Base-by-base conservation (phyloP, 202 grass and related monocot species). In the Miscanthus sacchariflorus region DNA sequence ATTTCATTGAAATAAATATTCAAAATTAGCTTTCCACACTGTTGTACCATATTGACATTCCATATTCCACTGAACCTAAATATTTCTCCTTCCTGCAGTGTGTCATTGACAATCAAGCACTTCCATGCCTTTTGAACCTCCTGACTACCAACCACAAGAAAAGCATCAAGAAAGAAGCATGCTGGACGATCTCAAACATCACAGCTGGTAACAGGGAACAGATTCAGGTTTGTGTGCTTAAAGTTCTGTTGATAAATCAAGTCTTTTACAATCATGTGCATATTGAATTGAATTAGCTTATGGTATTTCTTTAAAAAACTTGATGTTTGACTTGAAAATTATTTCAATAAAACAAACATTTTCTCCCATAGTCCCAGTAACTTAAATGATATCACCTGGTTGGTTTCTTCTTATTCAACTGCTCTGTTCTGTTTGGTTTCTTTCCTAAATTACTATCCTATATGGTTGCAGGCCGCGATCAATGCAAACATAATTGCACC, bases 151-250 rank as follows among this genome's bases (percentile, higher is more conserved):
- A 96, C 83, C 94, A 99, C 81, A 99, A 99, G 88, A 99, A 99
- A 90, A 96, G 94, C 88, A 99, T 99, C 76, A 99, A 99, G 94
- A 99, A 99, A 75, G 97, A 99, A 96, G 97, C 92, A 73, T 99
- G 97, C 88, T 99, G 94, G 97, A 99, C 97, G 12, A 96, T 96
- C 78, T 99, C 97, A 72, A 99, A 99, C 86, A 95, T 99, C 58
- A 99, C 97, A 87, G 97, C 97, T 86, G 97, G 97, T 70, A 99
- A 99, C 84, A 90, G 86, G 90, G 94, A 96, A 18, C 97, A 99
- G 70, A 99, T 99, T 90, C 94, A 99, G 94, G 96, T 99, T 88
- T 61, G 84, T 90, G 25, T 76, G 25, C 12, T 14, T 28, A 72
- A 77, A 77, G 36, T 76, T 35, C 28, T 83, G 7, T 39, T 59